Evolutionary conservation across 1,284 basidiomycete species (phyloP), one percentile per base, ranked within the genome.

Genomic region (Ustilago nuda): DNA sequence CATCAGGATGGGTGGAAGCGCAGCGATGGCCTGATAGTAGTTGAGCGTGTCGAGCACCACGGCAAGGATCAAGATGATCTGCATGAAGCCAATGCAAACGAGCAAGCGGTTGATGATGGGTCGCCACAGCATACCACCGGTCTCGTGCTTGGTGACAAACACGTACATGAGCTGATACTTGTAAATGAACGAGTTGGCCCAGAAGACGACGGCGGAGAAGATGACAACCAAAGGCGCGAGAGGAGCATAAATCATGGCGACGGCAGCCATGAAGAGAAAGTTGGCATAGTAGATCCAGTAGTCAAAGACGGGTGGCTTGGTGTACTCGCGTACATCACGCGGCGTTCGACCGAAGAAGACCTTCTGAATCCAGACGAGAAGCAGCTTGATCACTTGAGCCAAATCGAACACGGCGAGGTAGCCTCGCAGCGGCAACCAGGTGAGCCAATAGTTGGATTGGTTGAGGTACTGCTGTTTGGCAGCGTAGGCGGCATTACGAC

Each of bases 381-480:
- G 83, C 37, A 99, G 89, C 84, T 97, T 96, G 87, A 98, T 87
- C 61, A 98, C 91, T 86, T 99, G 97, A 6, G 96, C 95, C 48
- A 99, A 89, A 85, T 99, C 97, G 83, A 98, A 98, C 66, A 98
- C 88, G 30, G 92, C 92, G 52, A 98, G 89, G 89, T 97, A 97
- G 35, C 95, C 95, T 82, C 95, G 93, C 39, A 98, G 89, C 0
- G 81, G 74, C 43, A 83, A n/a, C 82, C 82, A 85, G 23, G 84
- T 82, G 46, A 85, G 76, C 84, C 84, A 85, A 59, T 85, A 85
- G 61, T 80, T 83, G 52, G 78, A 81, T 72, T 79, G 66, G 37
- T 76, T 69, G 61, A 83, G 66, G 60, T 83, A 84, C 63, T 83
- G 83, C 51, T 70, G 61, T 56, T 81, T 79, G 48, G 84, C 72